These are phyloP conservation scores for Nakazawaea laoshanensis DNA, from an alignment of 805 yeast genomes.

Conservation along the genomic window DNA sequence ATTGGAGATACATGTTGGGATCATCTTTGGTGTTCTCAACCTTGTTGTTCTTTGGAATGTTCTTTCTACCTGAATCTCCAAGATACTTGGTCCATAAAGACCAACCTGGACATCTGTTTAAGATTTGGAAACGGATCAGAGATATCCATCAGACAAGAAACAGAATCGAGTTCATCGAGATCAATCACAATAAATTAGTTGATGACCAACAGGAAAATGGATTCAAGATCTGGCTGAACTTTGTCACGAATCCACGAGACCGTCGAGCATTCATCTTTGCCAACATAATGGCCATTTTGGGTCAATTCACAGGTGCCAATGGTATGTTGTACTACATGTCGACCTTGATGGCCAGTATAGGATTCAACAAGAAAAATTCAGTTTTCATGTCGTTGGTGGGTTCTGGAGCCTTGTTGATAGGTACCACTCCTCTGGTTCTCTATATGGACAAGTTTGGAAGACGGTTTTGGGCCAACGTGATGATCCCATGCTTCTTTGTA, in stretches of 20 bases:
- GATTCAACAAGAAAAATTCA: conserved; percentile 41
- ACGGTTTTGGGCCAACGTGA: conserved; percentile 52
- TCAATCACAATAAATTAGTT: conserved; percentile 36
- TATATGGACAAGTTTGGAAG: conserved; percentile 52
- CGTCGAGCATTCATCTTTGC: conserved; percentile 55
- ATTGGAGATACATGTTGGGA: conserved; percentile 63
- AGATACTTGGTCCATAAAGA: conserved; percentile 48
- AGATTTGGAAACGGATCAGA: conserved; percentile 48
- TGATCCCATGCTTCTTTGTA: conserved; percentile 45
- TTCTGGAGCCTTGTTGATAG: conserved; percentile 53
- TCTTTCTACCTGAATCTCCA: conserved; percentile 55
- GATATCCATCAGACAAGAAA: conserved; percentile 32
- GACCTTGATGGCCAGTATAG: conserved; percentile 45
- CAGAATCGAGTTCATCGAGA: conserved; percentile 47
- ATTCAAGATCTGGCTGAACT: conserved; percentile 34
- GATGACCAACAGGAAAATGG: conserved; percentile 31
- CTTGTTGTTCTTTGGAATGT: conserved; percentile 37
- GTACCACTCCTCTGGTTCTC: conserved; percentile 59
- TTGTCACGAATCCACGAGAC: conserved; percentile 46
- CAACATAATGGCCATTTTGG: conserved; percentile 46
- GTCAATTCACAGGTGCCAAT: conserved; percentile 63
- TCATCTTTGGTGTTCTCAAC: conserved; percentile 57
- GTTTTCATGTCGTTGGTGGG: conserved; percentile 66
- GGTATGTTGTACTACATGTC: conserved; percentile 62
- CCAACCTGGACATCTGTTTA: conserved; percentile 42